Base-by-base conservation (phyloP, 352 stramenopile genomes). In the Peronospora farinosa region DNA sequence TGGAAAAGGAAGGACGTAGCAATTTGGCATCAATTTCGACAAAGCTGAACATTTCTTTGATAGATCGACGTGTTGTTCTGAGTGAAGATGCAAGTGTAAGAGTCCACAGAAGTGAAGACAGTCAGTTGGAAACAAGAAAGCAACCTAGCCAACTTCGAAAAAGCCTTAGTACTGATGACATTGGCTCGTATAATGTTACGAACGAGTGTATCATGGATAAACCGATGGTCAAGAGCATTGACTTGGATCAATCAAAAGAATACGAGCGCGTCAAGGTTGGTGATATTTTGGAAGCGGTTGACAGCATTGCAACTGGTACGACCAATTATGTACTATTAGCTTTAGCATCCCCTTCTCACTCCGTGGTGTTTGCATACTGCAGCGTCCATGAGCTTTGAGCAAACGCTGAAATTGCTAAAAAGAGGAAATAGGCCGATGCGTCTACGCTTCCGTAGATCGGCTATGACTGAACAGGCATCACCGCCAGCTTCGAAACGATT, bases 231-330 rank as follows among this genome's bases (percentile, higher is more conserved):
- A 73, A 72, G 30, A 53, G 23, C 6, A 59, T 78, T 35, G 49
- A 32, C 1, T 44, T 38, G 7, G 54, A 30, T 25, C 51, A 57
- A 19, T 60, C 68, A 0, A 69, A 74, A 23, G 69, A 75, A 60
- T 78, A 77, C 31, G 53, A 55, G 31, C 41, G 58, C 1, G 45
- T 88, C 3, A 63, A 72, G 51, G 60, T 78, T 36, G 82, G 79
- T 1, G 82, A 93, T 45, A 64, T 87, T 7, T 54, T 92, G 5
- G 75, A 85, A 57, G 69, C 82, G 16, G 63, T 91, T 21, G 78
- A 90, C 37, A 81, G 79, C 37, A 78, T 91, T 13, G 67, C 78
- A 8, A 88, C 74, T 35, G 63, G 74, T 88, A 56, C 30, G 56
- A 33, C 16, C 7, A 13, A 7, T 12, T 48, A 27, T 12, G 13